These are phyloP conservation scores for Gaertneriomyces semiglobifer DNA, from an alignment of 192 early-diverging fungal species.

Conservation along the genomic window DNA sequence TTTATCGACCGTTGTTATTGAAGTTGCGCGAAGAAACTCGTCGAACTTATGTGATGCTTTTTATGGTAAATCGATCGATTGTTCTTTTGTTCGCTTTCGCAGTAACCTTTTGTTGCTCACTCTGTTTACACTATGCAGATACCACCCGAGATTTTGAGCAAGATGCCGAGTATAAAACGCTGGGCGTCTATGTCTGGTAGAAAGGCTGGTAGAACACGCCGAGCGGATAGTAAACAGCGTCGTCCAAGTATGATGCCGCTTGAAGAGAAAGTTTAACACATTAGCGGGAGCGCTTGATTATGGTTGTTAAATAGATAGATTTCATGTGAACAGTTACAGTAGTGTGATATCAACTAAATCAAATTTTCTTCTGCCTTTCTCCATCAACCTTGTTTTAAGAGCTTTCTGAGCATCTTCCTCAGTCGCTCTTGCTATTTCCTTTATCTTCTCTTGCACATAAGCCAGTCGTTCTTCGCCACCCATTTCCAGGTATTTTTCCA, in stretches of 20 bases:
- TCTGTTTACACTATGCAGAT: neutral
- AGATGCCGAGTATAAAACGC: conserved; percentile 28
- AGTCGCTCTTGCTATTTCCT: conserved; percentile 25
- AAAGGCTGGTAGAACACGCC: too few species aligned
- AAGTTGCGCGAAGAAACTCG: conserved; percentile 29
- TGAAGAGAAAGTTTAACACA: too few species aligned
- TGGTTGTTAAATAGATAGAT: too few species aligned
- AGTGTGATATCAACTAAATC: conserved; percentile 47
- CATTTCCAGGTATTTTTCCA: conserved; percentile 39
- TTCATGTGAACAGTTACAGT: conserved; percentile 22
- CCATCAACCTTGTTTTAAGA: conserved; percentile 23
- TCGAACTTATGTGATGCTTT: conserved; percentile 35
- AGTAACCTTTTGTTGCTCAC: too few species aligned
- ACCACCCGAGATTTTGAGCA: conserved; percentile 37
- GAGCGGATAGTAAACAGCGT: too few species aligned
- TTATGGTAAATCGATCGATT: conserved; percentile 18
- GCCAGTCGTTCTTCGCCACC: conserved; percentile 25
- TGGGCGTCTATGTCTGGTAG: conserved; percentile 6
- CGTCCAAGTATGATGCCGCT: too few species aligned
- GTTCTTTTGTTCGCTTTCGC: too few species aligned
- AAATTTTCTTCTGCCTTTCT: conserved; percentile 33
- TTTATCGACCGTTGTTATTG: conserved; percentile 30
- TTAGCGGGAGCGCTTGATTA: too few species aligned
- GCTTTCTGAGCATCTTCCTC: conserved; percentile 25
- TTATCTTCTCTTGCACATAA: conserved; percentile 40